Evolutionary conservation across 2,329 filamentous ascomycete genomes (phyloP).

Genomic region (Phialocephala sp.): DNA sequence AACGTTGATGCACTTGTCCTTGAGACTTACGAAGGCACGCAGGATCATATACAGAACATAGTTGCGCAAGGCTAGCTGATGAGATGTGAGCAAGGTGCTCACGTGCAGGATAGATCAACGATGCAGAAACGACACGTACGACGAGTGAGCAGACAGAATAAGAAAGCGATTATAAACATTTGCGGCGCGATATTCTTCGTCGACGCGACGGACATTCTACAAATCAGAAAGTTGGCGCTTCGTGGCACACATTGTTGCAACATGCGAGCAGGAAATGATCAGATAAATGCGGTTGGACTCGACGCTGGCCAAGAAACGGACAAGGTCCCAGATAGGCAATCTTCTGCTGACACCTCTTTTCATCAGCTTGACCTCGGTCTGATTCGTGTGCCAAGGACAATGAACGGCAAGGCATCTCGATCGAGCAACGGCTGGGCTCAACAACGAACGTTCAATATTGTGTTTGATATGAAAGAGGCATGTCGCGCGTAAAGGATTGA

Average conservation of each 20-base stretch:
- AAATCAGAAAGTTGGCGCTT: not conserved
- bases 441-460: not conserved
- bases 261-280: not conserved
- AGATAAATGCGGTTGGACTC: slow-evolving; percentile 4
- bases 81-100: not conserved
- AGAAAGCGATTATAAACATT: not conserved
- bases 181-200: not conserved
- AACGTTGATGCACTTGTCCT: not conserved
- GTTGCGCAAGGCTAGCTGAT: slow-evolving; percentile 1
- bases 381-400: not conserved
- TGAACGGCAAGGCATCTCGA: not conserved
- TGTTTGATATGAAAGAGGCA: not conserved
- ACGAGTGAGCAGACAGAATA: not conserved
- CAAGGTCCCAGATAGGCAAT: not conserved
- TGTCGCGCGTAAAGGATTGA: slow-evolving; percentile 5
- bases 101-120: not conserved
- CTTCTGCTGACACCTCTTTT: not conserved
- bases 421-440: not conserved
- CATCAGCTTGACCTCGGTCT: not conserved
- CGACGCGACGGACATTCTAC: not conserved
- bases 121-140: not conserved
- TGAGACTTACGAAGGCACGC: not conserved
- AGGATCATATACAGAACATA: not conserved
- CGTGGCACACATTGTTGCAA: not conserved
- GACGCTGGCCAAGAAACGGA: not conserved